Percentiles rank a stretch among this genome's conserved stretches.
phyloP scores from a whole-genome alignment of 306 rosid genomes.

The Trichosanthes truncata region DNA sequence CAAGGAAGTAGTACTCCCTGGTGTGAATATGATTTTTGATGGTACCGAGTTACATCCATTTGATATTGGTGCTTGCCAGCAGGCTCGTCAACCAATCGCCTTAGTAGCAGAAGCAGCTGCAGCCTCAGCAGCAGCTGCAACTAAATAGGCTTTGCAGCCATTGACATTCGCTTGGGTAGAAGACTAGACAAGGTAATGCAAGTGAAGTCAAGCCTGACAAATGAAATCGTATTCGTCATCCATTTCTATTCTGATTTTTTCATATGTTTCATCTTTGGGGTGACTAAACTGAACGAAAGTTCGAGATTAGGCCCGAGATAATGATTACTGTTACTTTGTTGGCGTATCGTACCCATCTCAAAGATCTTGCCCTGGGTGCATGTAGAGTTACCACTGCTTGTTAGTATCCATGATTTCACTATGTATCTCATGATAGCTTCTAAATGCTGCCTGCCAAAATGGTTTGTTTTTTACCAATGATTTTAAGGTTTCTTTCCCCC shows the following conservation, averaged over 20 bases:
- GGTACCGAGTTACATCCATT: conserved; percentile 83
- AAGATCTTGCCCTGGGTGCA: neutral
- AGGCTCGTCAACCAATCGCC: conserved; percentile 82
- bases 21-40: conserved; percentile 81
- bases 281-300: neutral
- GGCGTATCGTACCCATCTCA: neutral
- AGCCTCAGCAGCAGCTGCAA: conserved; percentile 46
- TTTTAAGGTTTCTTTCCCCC: neutral
- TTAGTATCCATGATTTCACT: neutral
- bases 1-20: conserved; percentile 79
- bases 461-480: neutral
- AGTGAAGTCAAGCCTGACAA: neutral
- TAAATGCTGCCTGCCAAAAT: neutral
- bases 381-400: neutral
- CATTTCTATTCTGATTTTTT: neutral
- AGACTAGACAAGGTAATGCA: conserved; percentile 14
- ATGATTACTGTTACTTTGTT: conserved; percentile 1
- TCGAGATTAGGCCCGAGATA: conserved; percentile 26
- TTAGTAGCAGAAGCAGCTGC: conserved; percentile 80
- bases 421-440: neutral
- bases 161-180: conserved; percentile 13
- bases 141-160: conserved; percentile 32
- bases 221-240: neutral
- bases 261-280: neutral
- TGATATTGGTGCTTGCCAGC: conserved; percentile 89